Evolutionary conservation across 2,329 filamentous ascomycete species (phyloP).

Genomic region (Colletotrichum chrysophilum): DNA sequence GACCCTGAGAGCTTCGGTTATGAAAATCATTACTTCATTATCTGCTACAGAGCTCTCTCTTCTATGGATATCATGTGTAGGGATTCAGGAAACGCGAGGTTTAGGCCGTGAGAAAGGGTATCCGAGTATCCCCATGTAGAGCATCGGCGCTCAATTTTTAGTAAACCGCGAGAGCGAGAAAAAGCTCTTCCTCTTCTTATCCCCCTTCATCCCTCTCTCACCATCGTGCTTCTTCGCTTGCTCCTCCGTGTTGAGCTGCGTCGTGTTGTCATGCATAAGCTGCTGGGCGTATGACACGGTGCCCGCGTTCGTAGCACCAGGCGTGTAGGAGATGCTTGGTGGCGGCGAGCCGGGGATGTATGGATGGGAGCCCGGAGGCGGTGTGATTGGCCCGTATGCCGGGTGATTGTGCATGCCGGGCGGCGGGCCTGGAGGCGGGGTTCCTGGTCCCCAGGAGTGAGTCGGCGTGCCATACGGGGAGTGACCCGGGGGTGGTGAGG

Average conservation of each 20-base stretch:
- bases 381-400: not conserved
- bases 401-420: not conserved
- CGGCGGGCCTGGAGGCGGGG: not conserved
- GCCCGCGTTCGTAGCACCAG: slow-evolving; percentile 30
- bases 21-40: too few relatives aligned
- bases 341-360: not conserved
- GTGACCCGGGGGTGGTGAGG: not conserved
- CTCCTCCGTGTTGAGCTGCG: slow-evolving; percentile 50
- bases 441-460: not conserved
- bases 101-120: too few relatives aligned
- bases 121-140: too few relatives aligned
- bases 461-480: not conserved
- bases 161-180: not conserved
- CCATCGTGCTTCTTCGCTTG: slow-evolving; percentile 26
- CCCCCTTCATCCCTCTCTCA: not conserved
- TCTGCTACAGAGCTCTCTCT: too few relatives aligned
- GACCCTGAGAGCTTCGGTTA: too few relatives aligned
- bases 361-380: not conserved
- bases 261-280: slow-evolving; percentile 60
- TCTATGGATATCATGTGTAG: too few relatives aligned
- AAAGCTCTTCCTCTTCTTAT: slow-evolving; percentile 5
- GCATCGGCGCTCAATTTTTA: not conserved
- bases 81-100: too few relatives aligned
- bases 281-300: slow-evolving; percentile 55
- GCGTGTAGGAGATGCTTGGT: not conserved